Conservation (phyloP, 2,329 filamentous ascomycete species). For the Dichotomopilus funicola region DNA sequence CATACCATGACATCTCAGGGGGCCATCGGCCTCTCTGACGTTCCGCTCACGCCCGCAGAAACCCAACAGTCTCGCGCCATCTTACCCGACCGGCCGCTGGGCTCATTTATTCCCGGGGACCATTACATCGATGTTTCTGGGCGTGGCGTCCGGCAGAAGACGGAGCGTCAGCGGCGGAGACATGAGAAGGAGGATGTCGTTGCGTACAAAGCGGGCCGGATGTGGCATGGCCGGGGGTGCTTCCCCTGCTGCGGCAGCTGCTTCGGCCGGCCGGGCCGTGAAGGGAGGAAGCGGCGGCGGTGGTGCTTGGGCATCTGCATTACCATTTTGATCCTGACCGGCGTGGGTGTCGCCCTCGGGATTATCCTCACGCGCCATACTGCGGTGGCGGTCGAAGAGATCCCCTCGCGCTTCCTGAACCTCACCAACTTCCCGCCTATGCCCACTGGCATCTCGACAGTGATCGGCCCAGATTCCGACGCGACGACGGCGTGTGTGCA, state of each 20-base stretch:
- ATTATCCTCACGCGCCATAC: slow-evolving; percentile 46
- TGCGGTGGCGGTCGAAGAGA: slow-evolving; percentile 21
- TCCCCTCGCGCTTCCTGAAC: slow-evolving; percentile 66
- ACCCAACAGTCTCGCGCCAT: slow-evolving; percentile 17
- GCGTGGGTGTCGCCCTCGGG: slow-evolving; percentile 52
- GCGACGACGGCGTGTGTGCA: slow-evolving; percentile 63
- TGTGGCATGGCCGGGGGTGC: slow-evolving; percentile 61
- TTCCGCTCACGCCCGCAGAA: slow-evolving; percentile 41
- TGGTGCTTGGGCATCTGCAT: slow-evolving; percentile 49
- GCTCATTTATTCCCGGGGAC: slow-evolving; percentile 41
- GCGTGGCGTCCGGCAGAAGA: slow-evolving; percentile 34
- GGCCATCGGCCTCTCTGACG: slow-evolving; percentile 53
- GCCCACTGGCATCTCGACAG: slow-evolving; percentile 73
- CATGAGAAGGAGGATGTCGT: slow-evolving; percentile 61
- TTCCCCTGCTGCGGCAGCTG: slow-evolving; percentile 54
- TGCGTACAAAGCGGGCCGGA: slow-evolving; percentile 50
- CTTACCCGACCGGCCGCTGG: slow-evolving; percentile 39
- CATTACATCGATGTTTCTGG: slow-evolving; percentile 38
- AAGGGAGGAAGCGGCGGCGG: slow-evolving; percentile 57
- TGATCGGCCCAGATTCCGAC: slow-evolving; percentile 62
- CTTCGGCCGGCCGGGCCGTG: slow-evolving; percentile 56
- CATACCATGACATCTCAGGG: slow-evolving; percentile 57
- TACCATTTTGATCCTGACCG: slow-evolving; percentile 47
- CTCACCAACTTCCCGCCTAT: slow-evolving; percentile 81
- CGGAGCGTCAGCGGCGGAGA: slow-evolving; percentile 46